Conservation (phyloP, 805 yeast species). For the Kodamaea jinghongensis region DNA sequence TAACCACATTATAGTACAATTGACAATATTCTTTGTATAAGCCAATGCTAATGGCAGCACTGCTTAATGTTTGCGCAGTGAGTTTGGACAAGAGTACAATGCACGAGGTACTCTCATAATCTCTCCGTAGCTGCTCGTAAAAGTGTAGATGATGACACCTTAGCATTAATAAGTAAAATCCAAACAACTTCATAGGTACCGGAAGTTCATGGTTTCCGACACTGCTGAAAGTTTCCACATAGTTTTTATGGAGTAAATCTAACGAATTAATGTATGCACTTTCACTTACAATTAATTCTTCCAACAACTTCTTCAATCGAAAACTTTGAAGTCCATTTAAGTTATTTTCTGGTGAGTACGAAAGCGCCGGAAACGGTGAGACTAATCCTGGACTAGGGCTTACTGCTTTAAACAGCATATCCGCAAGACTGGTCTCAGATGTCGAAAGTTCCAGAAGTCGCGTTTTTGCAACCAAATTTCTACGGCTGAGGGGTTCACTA, state of each 20-base stretch:
- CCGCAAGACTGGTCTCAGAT: too few relatives aligned
- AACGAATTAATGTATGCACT: slow-evolving; percentile 45
- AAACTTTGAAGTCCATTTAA: slow-evolving; percentile 3
- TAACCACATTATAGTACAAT: slow-evolving; percentile 30
- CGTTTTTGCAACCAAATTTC: too few relatives aligned
- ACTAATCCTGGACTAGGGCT: slow-evolving; percentile 9
- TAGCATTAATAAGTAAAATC: slow-evolving; percentile 2
- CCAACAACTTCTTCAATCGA: slow-evolving; percentile 28
- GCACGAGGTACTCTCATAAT: slow-evolving; percentile 13
- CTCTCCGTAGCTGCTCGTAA: slow-evolving; percentile 10
- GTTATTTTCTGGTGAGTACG: slow-evolving; percentile 18
- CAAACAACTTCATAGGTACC: slow-evolving; percentile 12
- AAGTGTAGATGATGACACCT: slow-evolving; percentile 28
- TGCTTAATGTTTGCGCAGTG: slow-evolving; percentile 16
- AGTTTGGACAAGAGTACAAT: neutral
- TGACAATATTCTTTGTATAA: slow-evolving; percentile 35
- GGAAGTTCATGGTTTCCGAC: slow-evolving; percentile 30
- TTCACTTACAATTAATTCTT: slow-evolving; percentile 52
- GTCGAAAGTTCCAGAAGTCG: too few relatives aligned
- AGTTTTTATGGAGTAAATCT: slow-evolving; percentile 40
- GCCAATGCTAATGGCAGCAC: slow-evolving; percentile 21
- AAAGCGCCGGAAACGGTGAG: slow-evolving; percentile 21
- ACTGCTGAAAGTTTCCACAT: slow-evolving; percentile 38
- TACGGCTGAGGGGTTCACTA: too few relatives aligned
- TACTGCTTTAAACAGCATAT: too few relatives aligned